Conservation (phyloP, 441 rosid genomes). For the Adansonia gregorii region DNA sequence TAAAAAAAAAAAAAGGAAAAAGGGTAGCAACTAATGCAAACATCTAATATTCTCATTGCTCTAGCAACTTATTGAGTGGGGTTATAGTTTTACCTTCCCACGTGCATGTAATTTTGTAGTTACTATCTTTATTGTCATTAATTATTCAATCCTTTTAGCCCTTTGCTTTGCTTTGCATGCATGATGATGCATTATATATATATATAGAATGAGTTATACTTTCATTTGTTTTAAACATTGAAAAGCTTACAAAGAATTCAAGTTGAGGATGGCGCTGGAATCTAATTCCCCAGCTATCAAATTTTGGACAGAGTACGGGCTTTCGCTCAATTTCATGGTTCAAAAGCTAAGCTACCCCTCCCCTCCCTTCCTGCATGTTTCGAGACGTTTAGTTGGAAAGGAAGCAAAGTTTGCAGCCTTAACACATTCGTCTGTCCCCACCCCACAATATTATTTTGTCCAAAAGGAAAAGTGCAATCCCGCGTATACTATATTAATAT, state of each 20-base stretch:
- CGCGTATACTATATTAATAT: neutral
- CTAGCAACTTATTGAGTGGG: neutral
- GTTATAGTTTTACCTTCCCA: constrained; percentile 2
- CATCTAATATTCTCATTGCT: neutral
- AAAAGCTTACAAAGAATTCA: neutral
- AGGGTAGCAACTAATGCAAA: neutral
- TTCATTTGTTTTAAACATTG: neutral
- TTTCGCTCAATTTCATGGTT: constrained; percentile 18
- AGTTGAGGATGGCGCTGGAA: constrained; percentile 20
- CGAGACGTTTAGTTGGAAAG: constrained; percentile 14
- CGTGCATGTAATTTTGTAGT: neutral
- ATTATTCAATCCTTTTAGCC: neutral
- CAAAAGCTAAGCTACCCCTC: constrained; percentile 22
- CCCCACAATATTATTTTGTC: neutral
- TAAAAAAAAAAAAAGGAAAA: neutral
- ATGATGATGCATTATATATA: constrained; percentile 3
- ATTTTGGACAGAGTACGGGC: constrained; percentile 7
- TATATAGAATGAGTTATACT: neutral
- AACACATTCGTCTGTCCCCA: constrained; percentile 23
- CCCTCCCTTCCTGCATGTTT: neutral
- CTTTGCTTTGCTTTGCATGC: constrained; percentile 8
- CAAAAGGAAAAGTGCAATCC: neutral
- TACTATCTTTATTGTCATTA: constrained; percentile 7
- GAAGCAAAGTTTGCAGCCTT: constrained; percentile 24
- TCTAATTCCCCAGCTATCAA: constrained; percentile 22